Percentiles rank a stretch among this genome's conserved stretches.
phyloP scores from a whole-genome alignment of 495 filamentous ascomycete genomes.

The Penicillium egyptiacum region DNA sequence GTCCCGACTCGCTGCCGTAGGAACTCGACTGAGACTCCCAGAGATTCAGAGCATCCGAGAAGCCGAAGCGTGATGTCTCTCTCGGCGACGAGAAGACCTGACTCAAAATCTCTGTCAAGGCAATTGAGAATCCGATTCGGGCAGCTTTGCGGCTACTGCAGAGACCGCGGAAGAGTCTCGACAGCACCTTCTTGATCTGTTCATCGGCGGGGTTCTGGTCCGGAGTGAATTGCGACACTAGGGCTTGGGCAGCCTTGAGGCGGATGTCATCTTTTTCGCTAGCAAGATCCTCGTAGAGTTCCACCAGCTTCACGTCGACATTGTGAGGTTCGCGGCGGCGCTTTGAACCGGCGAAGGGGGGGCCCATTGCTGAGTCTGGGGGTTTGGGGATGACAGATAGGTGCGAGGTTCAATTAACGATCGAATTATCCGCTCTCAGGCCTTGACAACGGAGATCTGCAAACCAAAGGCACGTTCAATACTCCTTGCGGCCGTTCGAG shows the following conservation, averaged over 20 bases:
- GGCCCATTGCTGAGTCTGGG: constrained; percentile 25
- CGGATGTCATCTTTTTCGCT: constrained; percentile 52
- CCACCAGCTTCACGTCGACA: constrained; percentile 50
- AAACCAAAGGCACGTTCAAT: constrained; percentile 11
- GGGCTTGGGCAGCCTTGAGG: constrained; percentile 47
- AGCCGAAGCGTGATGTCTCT: constrained; percentile 40
- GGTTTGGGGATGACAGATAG: constrained; percentile 1
- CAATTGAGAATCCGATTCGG: constrained; percentile 85
- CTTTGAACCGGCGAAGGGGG: constrained; percentile 34
- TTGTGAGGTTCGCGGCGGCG: constrained; percentile 47
- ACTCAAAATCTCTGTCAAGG: constrained; percentile 76
- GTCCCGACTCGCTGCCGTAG: constrained; percentile 62
- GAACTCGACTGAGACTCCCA: constrained; percentile 67
- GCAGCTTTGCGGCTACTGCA: constrained; percentile 89
- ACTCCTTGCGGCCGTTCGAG: constrained; percentile 21
- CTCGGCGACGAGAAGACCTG: constrained; percentile 47
- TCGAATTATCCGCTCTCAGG: constrained; percentile 3
- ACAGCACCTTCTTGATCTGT: constrained; percentile 47
- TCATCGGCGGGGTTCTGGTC: constrained; percentile 42
- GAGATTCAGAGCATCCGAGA: constrained; percentile 57
- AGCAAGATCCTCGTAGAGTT: constrained; percentile 58
- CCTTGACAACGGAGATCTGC: constrained; percentile 8
- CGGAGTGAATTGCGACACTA: constrained; percentile 49
- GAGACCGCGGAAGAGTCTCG: constrained; percentile 78
- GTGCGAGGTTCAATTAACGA: constrained; percentile 5